Conservation (phyloP, 2,329 filamentous ascomycete species). For the Hymenoscyphus infarciens region DNA sequence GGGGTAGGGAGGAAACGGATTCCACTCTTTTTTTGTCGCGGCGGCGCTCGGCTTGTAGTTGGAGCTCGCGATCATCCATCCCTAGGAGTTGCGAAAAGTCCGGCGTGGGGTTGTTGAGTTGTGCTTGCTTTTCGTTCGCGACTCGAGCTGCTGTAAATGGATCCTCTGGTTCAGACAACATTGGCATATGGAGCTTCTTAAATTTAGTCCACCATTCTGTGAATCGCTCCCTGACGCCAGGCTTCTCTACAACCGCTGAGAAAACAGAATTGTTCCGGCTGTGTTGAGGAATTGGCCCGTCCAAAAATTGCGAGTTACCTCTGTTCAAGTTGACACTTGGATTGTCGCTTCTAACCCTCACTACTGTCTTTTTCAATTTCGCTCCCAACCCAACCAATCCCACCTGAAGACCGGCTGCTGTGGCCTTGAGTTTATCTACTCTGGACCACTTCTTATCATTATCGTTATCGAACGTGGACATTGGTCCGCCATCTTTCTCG, state of each 20-base stretch:
- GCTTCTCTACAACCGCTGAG: slow-evolving; percentile 17
- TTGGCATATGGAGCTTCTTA: slow-evolving; percentile 38
- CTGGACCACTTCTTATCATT: slow-evolving; percentile 21
- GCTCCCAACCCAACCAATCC: slow-evolving; percentile 26
- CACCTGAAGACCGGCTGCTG: slow-evolving; percentile 22
- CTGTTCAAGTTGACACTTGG: slow-evolving; percentile 49
- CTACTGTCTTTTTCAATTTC: slow-evolving; percentile 30
- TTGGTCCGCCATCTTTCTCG: slow-evolving; percentile 21
- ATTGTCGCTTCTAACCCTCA: slow-evolving; percentile 33
- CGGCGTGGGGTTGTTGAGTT: slow-evolving; percentile 19
- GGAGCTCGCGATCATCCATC: slow-evolving; percentile 30
- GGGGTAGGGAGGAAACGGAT: slow-evolving; percentile 17
- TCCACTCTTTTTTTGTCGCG: slow-evolving; percentile 20
- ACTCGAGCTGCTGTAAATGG: slow-evolving; percentile 37
- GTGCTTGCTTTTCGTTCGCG: slow-evolving; percentile 29
- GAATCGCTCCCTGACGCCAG: slow-evolving; percentile 37
- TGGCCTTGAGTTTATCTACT: slow-evolving; percentile 18
- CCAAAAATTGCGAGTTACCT: slow-evolving; percentile 50
- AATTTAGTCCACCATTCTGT: slow-evolving; percentile 46
- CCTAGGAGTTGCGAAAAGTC: slow-evolving; percentile 31
- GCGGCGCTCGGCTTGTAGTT: slow-evolving; percentile 27
- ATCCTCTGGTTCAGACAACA: slow-evolving; percentile 36
- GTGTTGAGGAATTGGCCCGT: slow-evolving; percentile 35
- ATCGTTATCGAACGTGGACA: slow-evolving; percentile 1
- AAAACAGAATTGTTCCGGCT: slow-evolving; percentile 39